A percentile compares a stretch with the other conserved stretches of the same genome.
Conservation (phyloP, 2,329 filamentous ascomycete genomes). For the Chaetomium sp. region DNA sequence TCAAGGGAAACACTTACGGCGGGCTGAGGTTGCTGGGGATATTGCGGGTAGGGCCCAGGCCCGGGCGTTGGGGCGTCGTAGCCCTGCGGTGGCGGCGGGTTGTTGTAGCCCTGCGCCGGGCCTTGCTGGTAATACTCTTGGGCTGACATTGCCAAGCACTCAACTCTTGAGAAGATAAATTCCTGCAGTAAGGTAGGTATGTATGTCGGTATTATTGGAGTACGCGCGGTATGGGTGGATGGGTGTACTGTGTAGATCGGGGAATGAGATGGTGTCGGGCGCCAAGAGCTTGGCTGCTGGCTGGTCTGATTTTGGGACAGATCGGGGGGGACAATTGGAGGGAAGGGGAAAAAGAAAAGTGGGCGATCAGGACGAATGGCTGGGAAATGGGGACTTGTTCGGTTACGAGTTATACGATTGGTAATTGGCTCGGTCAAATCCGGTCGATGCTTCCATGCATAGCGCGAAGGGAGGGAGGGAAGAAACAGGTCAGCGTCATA, state of each 20-base stretch:
- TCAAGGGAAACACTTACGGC: constrained; percentile 42
- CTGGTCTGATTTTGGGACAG: neutral
- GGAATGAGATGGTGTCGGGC: constrained; percentile 2
- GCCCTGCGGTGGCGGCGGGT: constrained; percentile 35
- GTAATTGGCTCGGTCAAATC: constrained; percentile 3
- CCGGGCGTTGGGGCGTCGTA: constrained; percentile 20
- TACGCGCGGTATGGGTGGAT: neutral
- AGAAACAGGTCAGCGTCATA: neutral
- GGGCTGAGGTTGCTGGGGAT: constrained; percentile 49
- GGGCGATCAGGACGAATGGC: neutral
- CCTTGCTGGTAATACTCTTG: constrained; percentile 44
- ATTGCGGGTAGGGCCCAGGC: constrained; percentile 30
- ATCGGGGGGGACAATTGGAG: neutral
- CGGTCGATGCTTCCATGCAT: neutral
- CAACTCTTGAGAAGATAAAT: neutral
- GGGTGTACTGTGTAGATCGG: constrained; percentile 1
- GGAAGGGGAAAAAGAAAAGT: neutral
- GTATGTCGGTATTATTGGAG: neutral
- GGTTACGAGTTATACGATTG: neutral
- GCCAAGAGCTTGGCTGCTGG: constrained; percentile 17
- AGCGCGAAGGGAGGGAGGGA: neutral
- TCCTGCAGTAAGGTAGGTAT: neutral
- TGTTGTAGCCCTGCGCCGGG: constrained; percentile 37
- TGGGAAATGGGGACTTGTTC: neutral
- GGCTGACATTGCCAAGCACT: constrained; percentile 40